Evolutionary conservation across 768 basidiomycete genomes (phyloP), one percentile per base, ranked within the genome.

Genomic region (Boletus subcaerulescens): DNA sequence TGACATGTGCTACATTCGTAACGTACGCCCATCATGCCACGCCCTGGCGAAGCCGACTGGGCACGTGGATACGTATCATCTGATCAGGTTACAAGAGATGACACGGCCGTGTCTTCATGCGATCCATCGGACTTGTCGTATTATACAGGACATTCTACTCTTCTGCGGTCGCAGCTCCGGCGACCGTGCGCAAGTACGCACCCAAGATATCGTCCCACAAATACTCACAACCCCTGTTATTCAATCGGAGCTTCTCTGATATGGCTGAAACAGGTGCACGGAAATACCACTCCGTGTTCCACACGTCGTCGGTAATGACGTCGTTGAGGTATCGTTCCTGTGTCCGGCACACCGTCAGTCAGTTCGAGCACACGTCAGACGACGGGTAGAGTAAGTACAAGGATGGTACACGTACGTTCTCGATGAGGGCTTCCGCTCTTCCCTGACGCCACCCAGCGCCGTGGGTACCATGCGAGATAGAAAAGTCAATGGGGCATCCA

Each of bases 221-320:
- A 29, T 29, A 9, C 26, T 8, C 26, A 5, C 26, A 9, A 2
- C 26, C 26, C 26, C 9, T 8, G 26, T 26, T 26, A 26, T 26
- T 8, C 26, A 26, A 26, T 26, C 7, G 26, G 26, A 8, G 26
- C 26, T 29, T 29, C 26, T 33, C 52, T 40, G 52, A 38, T 0
- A 39, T 32, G 18, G 18, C 20, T 31, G 45, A 18, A 13, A 47
- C 52, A 12, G 52, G 8, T 9, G 17, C 20, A 12, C 29, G 11
- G 26, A 48, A 53, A 47, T 41, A 53, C 52, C 52, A 53, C 12
- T 35, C 18, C 7, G 52, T 53, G 31, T 53, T 53, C 52, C 52
- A 53, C 12, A 53, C 31, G 17, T 53, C 14, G 45, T 53, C 52
- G 1, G 52, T 53, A 10, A 53, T 41, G 20, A 13, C 18, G 8